Base-by-base conservation (phyloP, 176 grass and related monocot species). In the Rhynchospora pubera region DNA sequence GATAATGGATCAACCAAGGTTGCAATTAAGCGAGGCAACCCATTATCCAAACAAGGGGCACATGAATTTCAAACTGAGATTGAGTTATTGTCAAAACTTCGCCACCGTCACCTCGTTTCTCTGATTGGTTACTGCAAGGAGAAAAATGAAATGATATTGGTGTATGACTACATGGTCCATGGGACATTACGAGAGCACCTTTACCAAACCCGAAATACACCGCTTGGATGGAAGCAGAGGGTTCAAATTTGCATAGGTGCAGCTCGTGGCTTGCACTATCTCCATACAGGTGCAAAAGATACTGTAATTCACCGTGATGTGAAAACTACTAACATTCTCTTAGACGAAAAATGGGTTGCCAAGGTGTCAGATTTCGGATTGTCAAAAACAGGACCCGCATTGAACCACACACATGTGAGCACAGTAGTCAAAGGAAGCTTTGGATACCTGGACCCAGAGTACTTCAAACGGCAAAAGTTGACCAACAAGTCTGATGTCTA, bases 61-160 rank as follows among this genome's bases (percentile, higher is more conserved):
- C 87, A 91, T 11, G 89, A 94, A 75, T 94, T 94, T 64, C 90
- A 86, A 57, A 94, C 85, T 7, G 92, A 94, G 84, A 94, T 94
- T n/a, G 87, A 90, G 71, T 86, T 90, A 84, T 9, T 94, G 42
- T 94, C 93, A 3, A 94, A 88, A 70, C 87, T 94, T 51, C 87
- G 93, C 0, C 93, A 96, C 83, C 78, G 82, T 9, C 93, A 96
- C 53, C 88, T 96, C 0, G 93, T 96, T 19, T 92, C 93, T 3
- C 67, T 96, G 2, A 90, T 96, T 1, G 93, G 93, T 2, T 96
- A 90, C 14, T 96, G 90, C 3, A 88, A 96, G 22, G 93, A 96
- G 5, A 79, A 79, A 64, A 85, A 69, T 55, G 93, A 96, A 72
- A 92, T 92, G 93, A 92, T 96, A 32, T 70, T 96, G 45, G 90